phyloP scores from a whole-genome alignment of 768 basidiomycete genomes.

The Boletus rex-veris region DNA sequence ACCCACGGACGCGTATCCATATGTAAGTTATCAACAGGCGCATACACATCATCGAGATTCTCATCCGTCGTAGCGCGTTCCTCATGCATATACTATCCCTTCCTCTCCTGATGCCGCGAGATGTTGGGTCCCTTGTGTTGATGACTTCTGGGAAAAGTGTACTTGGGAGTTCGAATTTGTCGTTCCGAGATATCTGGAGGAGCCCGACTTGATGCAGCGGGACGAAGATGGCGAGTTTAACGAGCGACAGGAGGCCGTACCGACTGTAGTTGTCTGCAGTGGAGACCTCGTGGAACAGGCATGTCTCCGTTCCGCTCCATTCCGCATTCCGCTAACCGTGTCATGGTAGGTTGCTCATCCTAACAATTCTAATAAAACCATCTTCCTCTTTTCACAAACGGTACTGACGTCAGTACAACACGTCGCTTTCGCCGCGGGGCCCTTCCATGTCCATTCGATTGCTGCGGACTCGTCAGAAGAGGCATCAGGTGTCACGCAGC shows the following conservation, averaged over 20 bases:
- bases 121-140: slow-evolving; percentile 98
- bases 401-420: slow-evolving; percentile 93
- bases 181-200: slow-evolving; percentile 80
- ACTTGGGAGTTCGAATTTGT: slow-evolving; percentile 99
- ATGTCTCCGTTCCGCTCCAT: slow-evolving; percentile 21
- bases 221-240: slow-evolving; percentile 41
- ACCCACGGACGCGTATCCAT: slow-evolving; percentile 76
- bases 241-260: slow-evolving; percentile 57
- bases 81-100: slow-evolving; percentile 88
- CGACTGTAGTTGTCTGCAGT: slow-evolving; percentile 88
- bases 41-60: slow-evolving; percentile 4
- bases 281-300: slow-evolving; percentile 96
- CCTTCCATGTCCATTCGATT: slow-evolving; percentile 78
- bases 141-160: slow-evolving; percentile 92
- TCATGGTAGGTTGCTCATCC: slow-evolving; percentile 79
- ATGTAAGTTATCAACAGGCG: slow-evolving; percentile 50
- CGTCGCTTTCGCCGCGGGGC: slow-evolving; percentile 92
- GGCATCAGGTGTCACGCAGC: slow-evolving; percentile 58
- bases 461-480: slow-evolving; percentile 63
- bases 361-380: slow-evolving; percentile 88
- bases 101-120: slow-evolving; percentile 88
- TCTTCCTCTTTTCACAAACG: slow-evolving; percentile 87
- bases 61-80: slow-evolving; percentile 62
- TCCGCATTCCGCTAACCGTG: slow-evolving; percentile 8
- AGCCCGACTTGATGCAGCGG: slow-evolving; percentile 34